Percentiles rank a stretch among this genome's conserved stretches.
Conservation (phyloP, 2,329 filamentous ascomycete genomes). For the Rhynchosporium graminicola region DNA sequence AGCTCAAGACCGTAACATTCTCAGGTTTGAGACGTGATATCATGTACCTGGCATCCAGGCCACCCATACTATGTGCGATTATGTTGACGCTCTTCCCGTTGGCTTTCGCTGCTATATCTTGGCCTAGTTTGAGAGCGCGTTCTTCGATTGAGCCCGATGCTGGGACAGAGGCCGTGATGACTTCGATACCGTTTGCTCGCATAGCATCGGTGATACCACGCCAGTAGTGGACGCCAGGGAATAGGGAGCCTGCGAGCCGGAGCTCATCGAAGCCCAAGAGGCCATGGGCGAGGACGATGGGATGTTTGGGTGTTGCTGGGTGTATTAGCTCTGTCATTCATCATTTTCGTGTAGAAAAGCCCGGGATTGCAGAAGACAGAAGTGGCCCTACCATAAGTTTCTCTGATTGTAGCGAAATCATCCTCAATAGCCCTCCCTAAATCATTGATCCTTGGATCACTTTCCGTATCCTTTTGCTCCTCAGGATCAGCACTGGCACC, state of each 20-base stretch:
- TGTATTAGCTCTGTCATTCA: constrained; percentile 11
- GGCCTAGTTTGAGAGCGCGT: constrained; percentile 58
- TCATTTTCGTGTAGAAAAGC: background rate
- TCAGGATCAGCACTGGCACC: background rate
- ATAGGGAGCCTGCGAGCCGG: constrained; percentile 48
- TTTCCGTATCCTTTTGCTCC: constrained; percentile 19
- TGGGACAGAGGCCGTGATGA: constrained; percentile 63
- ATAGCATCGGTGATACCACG: constrained; percentile 63
- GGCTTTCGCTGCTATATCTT: constrained; percentile 52
- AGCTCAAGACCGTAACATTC: constrained; percentile 46
- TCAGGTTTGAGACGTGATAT: constrained; percentile 55
- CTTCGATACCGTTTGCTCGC: constrained; percentile 52
- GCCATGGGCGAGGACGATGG: constrained; percentile 66
- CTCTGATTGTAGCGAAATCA: constrained; percentile 60
- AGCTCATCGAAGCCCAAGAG: constrained; percentile 65
- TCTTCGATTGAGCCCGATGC: constrained; percentile 61
- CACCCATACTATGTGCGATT: constrained; percentile 69
- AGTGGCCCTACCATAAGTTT: constrained; percentile 52
- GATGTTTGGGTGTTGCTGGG: constrained; percentile 56
- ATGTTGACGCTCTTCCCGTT: constrained; percentile 68
- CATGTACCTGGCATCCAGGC: constrained; percentile 66
- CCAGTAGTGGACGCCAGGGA: constrained; percentile 65
- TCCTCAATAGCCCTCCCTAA: constrained; percentile 57
- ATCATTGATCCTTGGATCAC: constrained; percentile 52
- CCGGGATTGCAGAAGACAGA: background rate